Conservation (phyloP, 768 basidiomycete genomes). For the Rhodotorula paludigena region DNA sequence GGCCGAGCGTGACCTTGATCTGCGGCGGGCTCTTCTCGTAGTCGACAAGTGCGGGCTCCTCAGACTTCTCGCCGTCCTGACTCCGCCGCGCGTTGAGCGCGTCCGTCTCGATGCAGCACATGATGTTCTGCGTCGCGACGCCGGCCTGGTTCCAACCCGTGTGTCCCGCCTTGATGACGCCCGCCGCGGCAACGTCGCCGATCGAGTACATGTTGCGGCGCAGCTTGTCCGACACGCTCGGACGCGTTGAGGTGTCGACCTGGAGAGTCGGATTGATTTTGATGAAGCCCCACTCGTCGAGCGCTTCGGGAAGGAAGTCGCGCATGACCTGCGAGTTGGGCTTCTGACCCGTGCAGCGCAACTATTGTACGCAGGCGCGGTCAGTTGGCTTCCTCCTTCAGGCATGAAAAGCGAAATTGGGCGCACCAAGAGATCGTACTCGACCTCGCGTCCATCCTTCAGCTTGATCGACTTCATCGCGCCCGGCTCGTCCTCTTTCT, state of each 20-base stretch:
- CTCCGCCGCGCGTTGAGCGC: background rate
- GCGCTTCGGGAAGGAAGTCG: conserved; percentile 26
- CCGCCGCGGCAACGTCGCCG: conserved; percentile 42
- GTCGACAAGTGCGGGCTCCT: conserved; percentile 3
- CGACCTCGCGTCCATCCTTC: conserved; percentile 9
- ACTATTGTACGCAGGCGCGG: too few relatives aligned
- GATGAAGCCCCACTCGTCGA: conserved; percentile 37
- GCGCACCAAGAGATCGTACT: conserved; percentile 33
- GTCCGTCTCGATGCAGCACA: conserved; percentile 22
- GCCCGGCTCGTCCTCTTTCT: conserved; percentile 14
- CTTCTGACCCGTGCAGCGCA: conserved; percentile 43
- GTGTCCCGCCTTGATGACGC: conserved; percentile 43
- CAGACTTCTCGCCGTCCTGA: background rate
- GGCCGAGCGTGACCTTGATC: conserved; percentile 38
- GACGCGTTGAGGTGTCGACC: conserved; percentile 25
- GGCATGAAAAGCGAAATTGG: too few relatives aligned
- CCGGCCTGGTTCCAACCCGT: conserved; percentile 42
- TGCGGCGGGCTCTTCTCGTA: conserved; percentile 36
- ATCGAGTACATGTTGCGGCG: conserved; percentile 38
- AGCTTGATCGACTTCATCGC: conserved; percentile 7
- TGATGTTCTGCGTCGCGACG: conserved; percentile 38
- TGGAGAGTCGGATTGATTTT: conserved; percentile 39
- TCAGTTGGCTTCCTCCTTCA: too few relatives aligned
- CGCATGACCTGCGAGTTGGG: conserved; percentile 41
- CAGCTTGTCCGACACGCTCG: conserved; percentile 9